Evolutionary conservation across 768 basidiomycete species (phyloP).

Genomic region (Russula dissimulans): DNA sequence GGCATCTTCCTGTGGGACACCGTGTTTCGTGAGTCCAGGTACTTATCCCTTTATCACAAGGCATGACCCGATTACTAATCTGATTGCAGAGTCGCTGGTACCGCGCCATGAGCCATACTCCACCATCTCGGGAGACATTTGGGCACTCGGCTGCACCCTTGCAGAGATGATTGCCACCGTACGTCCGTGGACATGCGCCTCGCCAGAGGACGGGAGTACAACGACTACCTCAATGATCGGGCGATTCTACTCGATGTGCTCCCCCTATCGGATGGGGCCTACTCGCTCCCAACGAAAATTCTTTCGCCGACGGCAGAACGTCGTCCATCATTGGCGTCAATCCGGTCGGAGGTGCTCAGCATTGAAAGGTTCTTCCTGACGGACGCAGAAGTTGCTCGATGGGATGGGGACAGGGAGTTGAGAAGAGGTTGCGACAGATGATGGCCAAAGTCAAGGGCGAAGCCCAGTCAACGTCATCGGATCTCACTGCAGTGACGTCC

Average conservation of each 20-base stretch:
- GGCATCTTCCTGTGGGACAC: background rate
- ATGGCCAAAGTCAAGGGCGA: background rate
- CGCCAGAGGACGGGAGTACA: background rate
- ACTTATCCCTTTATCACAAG: background rate
- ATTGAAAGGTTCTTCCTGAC: conserved; percentile 56
- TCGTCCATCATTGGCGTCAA: conserved; percentile 54
- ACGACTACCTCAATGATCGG: background rate
- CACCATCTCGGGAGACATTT: conserved; percentile 5
- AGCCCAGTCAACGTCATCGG: accelerated
- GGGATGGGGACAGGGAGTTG: background rate
- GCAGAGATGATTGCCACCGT: conserved; percentile 7
- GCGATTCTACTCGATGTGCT: background rate
- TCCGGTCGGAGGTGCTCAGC: conserved; percentile 46
- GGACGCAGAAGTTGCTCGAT: conserved; percentile 34
- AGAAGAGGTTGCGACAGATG: background rate
- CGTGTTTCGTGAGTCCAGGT: conserved; percentile 9
- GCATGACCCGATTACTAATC: background rate
- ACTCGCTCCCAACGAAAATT: conserved; percentile 40
- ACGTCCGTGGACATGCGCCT: background rate
- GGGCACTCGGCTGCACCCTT: conserved; percentile 14
- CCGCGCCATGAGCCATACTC: background rate
- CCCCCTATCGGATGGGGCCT: conserved; percentile 30
- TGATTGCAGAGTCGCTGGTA: background rate
- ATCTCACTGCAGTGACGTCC: background rate
- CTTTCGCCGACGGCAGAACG: conserved; percentile 55